Base-by-base conservation (phyloP, 2,329 filamentous ascomycete genomes). In the Pseudopithomyces chartarum region DNA sequence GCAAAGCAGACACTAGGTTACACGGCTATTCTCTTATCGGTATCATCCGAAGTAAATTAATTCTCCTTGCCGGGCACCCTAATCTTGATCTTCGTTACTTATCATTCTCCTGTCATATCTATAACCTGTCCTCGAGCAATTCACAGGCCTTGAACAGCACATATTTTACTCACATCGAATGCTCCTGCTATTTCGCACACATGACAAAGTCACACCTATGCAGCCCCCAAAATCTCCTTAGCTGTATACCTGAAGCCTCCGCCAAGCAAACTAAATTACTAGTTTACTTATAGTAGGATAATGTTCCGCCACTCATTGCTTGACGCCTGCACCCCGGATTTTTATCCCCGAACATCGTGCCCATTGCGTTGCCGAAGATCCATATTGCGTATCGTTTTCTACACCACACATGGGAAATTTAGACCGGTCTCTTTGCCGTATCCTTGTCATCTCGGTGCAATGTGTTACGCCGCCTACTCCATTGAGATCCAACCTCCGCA, bases 241-340 rank as follows among this genome's bases (percentile, higher is more conserved):
- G 5, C 8, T 29, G 15, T 36, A n/a, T 36, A 36, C 50, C 23
- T 40, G 36, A 22, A 39, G 23, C 26, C 20, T 8, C 39, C n/a
- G 63, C 64, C 62, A 67, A 65, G 61, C 49, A 8, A 19, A 53
- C 23, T 29, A 69, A 57, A 69, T 60, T 69, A 59, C 58, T 64
- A 40, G 20, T 36, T 55, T 67, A 58, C 34, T 48, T 51, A 33
- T 26, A 47, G 43, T 54, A 43, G 47, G 26, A 49, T 58, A 60
- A 62, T 64, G 46, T 67, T 68, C 67, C 67, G 61, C 69, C 68
- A 69, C 68, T 69, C 42, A 56, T 63, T 63, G 60, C 62, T 55
- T 42, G 15, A 54, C 47, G 44, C 32, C 59, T 58, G 51, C 45
- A 61, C 62, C 62, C 60, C 58, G 48, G 56, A 54, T 54, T 50